phyloP scores from a whole-genome alignment of 768 basidiomycete genomes.

The Amanita inopinata region DNA sequence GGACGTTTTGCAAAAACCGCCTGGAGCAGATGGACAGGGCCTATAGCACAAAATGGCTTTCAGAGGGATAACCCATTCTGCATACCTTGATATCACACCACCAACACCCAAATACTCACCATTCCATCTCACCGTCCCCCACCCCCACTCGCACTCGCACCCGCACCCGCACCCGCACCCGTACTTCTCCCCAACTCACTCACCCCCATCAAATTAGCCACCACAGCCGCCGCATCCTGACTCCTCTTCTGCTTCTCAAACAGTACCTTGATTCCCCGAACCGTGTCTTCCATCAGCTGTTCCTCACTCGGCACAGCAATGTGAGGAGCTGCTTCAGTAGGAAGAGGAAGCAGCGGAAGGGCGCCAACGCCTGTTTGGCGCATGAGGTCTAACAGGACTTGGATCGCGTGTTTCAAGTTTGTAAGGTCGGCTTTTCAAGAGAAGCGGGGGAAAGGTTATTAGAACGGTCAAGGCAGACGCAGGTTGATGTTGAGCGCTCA shows the following conservation, averaged over 20 bases:
- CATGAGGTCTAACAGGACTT: conserved; percentile 36
- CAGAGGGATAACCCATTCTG: too few species aligned
- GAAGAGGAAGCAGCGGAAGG: conserved; percentile 36
- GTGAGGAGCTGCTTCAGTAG: not conserved
- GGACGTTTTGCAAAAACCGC: too few species aligned
- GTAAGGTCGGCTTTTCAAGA: conserved; percentile 34
- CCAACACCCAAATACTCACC: too few species aligned
- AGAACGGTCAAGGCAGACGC: not conserved
- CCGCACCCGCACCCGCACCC: too few species aligned
- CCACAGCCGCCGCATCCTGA: conserved; percentile 34
- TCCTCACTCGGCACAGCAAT: conserved; percentile 24
- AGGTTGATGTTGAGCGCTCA: not conserved
- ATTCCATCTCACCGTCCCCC: too few species aligned
- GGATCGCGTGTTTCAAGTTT: conserved; percentile 41
- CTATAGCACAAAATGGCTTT: too few species aligned
- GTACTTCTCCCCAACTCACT: too few species aligned
- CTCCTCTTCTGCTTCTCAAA: conserved; percentile 33
- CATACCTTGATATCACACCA: too few species aligned
- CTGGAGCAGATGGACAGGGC: too few species aligned
- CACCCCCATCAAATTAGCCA: conserved; percentile 30
- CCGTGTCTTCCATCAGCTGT: conserved; percentile 27
- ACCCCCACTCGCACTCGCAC: too few species aligned
- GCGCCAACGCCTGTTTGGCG: conserved; percentile 58
- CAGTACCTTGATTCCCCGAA: conserved; percentile 26
- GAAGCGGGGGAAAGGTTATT: not conserved